Evolutionary conservation across 2,329 filamentous ascomycete species (phyloP).

Genomic region (Hymenoscyphus fraxineus): DNA sequence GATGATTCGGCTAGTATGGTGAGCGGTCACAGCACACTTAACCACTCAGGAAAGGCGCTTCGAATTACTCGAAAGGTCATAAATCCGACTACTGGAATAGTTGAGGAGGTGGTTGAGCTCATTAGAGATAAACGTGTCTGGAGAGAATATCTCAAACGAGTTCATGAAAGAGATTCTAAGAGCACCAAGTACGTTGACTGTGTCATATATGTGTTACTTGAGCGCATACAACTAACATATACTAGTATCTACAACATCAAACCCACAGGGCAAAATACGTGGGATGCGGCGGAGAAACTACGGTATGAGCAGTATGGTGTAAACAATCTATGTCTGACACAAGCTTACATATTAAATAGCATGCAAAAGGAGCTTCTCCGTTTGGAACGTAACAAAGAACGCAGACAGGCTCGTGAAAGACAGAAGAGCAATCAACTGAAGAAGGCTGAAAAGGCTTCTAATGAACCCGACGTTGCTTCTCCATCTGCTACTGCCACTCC

Average conservation of each 20-base stretch:
- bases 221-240: neutral
- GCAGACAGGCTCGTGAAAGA: conserved; percentile 84
- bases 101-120: conserved; percentile 54
- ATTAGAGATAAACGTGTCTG: conserved; percentile 84
- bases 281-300: conserved; percentile 58
- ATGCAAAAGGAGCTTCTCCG: conserved; percentile 74
- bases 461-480: conserved; percentile 36
- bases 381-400: conserved; percentile 86
- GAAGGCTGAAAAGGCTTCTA: conserved; percentile 19
- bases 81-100: conserved; percentile 58
- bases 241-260: conserved; percentile 54
- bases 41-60: conserved; percentile 63
- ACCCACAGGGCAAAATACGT: conserved; percentile 63
- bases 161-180: conserved; percentile 39
- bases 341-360: conserved; percentile 38
- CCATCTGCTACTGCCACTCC: conserved; percentile 44
- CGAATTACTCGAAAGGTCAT: conserved; percentile 68
- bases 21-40: conserved; percentile 64
- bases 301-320: conserved; percentile 41
- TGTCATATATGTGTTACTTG: too few relatives aligned
- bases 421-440: conserved; percentile 59
- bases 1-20: conserved; percentile 80
- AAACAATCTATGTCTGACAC: neutral
- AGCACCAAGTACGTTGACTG: conserved; percentile 62
- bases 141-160: conserved; percentile 78